Base-by-base conservation (phyloP, 2,329 filamentous ascomycete species). In the Raffaelea arxii region DNA sequence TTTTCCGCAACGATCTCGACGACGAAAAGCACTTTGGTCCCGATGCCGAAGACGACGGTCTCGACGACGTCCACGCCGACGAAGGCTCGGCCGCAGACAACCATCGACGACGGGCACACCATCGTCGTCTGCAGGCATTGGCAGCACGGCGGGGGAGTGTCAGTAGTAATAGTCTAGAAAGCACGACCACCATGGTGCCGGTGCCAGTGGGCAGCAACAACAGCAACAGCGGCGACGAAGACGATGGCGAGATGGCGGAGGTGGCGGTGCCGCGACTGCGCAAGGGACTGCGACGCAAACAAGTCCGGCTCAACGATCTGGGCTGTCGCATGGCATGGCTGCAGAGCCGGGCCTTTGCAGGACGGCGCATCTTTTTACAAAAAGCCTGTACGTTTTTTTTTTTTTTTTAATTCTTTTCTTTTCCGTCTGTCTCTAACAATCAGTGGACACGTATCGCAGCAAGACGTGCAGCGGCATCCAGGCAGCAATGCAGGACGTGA, bases 321-420 rank as follows among this genome's bases (percentile, higher is more conserved):
- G 91, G 89, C 3, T 94, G 94, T 63, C 80, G 91, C 41, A 94
- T 98, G 86, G 90, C 87, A 42, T 98, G 92, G 91, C 82, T 90
- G 46, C 91, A 97, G 68, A 92, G 89, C 62, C 77, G 91, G 58
- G 86, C 91, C 11, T 96, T 97, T 69, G 83, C 89, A 1, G 86
- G 84, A 12, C 77, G 88, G 55, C 88, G 84, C 36, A 73, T 95
- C 41, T 96, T 96, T 64, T 70, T 96, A 57, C 91, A 96, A 64
- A 82, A 88, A 72, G 90, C 90, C 56, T 70, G 90, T 95, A 71
- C 80, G 89, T 84, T 41, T 16, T 24, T 25, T 21, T 32, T 9
- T n/a, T 23, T 18, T 49, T 6, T 42, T 5, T 16, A 4, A 27
- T 22, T 23, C 4, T 46, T 19, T 41, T n/a, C 23, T n/a, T 24